A percentile compares a stretch with the other conserved stretches of the same genome.
Conservation (phyloP, 2,329 filamentous ascomycete genomes). For the Cordyceps javanica region DNA sequence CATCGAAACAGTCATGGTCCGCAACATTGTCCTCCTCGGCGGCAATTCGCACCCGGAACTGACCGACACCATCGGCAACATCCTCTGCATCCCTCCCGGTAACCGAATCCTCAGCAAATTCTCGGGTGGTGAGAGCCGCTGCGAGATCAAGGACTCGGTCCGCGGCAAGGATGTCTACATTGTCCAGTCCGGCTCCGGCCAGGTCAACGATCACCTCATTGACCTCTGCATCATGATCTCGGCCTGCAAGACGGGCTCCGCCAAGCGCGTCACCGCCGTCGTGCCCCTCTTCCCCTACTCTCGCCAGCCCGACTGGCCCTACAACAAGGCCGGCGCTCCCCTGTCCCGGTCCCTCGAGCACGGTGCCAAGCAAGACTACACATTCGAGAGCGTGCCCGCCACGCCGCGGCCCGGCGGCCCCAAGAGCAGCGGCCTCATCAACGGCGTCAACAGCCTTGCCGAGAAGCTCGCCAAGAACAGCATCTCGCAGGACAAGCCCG, state of each 20-base stretch:
- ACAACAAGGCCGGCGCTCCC: conserved; percentile 91
- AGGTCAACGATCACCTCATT: conserved; percentile 93
- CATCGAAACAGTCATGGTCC: conserved; percentile 62
- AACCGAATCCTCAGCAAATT: conserved; percentile 87
- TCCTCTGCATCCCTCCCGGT: conserved; percentile 79
- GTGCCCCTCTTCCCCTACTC: conserved; percentile 96
- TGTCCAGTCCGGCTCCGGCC: conserved; percentile 86
- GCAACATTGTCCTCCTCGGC: conserved; percentile 89
- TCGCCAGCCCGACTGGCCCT: conserved; percentile 90
- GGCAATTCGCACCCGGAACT: conserved; percentile 89
- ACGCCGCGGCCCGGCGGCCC: conserved; percentile 70
- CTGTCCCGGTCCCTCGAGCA: conserved; percentile 54
- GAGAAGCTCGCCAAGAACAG: conserved; percentile 65
- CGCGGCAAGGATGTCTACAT: conserved; percentile 99
- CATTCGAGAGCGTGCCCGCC: conserved; percentile 85
- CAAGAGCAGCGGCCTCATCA: conserved; percentile 59
- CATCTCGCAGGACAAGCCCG: conserved; percentile 41
- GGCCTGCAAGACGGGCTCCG: conserved; percentile 93
- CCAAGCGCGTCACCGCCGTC: conserved; percentile 86
- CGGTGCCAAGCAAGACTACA: conserved; percentile 56
- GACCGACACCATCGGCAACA: conserved; percentile 79
- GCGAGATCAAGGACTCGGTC: conserved; percentile 94
- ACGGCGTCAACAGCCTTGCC: conserved; percentile 63
- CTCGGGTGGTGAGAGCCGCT: conserved; percentile 87
- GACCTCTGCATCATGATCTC: conserved; percentile 97